Evolutionary conservation across 1,284 basidiomycete genomes (phyloP), one percentile per base, ranked within the genome.

Genomic region (Moesziomyces antarcticus): DNA sequence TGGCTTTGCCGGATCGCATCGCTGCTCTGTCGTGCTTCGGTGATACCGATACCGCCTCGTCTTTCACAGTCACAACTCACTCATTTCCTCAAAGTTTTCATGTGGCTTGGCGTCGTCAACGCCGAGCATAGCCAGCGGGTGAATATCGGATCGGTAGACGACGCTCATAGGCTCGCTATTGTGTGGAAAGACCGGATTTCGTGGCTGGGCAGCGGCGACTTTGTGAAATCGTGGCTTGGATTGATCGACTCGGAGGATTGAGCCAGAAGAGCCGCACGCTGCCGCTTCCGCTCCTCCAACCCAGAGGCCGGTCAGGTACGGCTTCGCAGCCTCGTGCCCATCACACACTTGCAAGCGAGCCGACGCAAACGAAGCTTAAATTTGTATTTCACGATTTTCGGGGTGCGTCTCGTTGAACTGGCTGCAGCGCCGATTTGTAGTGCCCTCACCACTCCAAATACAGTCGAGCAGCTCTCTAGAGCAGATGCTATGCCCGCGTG

Each of bases 371-470:
- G 25, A 54, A 56, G 61, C 54, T 56, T 64, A 50, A 64, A 22
- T 48, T 51, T 59, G 51, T 52, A 56, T 53, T 50, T 42, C 14
- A 51, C 22, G 55, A 56, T 60, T 66, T 60, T 60, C 53, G 45
- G 63, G 63, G 56, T 42, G 41, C 56, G 27, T 43, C 40, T 22
- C 21, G 35, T 66, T 49, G 18, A 48, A 51, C 3, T 35, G 16
- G 7, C 48, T 48, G 63, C 63, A 66, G 37, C 16, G 35, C 6
- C 21, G 25, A 8, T 49, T 42, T 43, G 24, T n/a, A 22, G n/a
- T 27, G 37, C 37, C 37, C 7, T 2, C 16, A 18, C 37, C 37
- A 9, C 33, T 54, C 16, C 33, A 37, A 55, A 24, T 30, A 14
- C 52, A 33, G 43, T 43, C 44, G 44, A 44, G 44, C 20, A n/a